These are phyloP conservation scores for Penicillium oxalicum DNA, from an alignment of 2,329 filamentous ascomycete species.

Conservation along the genomic window DNA sequence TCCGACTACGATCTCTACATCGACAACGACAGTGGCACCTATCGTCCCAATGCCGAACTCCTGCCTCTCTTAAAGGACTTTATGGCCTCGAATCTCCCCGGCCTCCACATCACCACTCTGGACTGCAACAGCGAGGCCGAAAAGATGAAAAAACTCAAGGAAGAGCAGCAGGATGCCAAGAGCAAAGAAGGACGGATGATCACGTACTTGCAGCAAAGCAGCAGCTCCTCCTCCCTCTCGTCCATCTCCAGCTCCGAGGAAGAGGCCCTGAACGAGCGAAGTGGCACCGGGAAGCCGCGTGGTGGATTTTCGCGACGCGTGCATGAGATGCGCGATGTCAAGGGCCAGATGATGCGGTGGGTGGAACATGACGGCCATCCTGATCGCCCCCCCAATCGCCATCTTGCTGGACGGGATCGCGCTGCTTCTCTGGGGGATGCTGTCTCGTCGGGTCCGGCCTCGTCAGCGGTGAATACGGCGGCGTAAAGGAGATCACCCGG, in stretches of 20 bases:
- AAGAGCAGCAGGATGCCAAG: slow-evolving; percentile 67
- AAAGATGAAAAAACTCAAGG: slow-evolving; percentile 67
- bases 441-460: background rate
- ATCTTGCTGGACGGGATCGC: slow-evolving; percentile 14
- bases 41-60: slow-evolving; percentile 73
- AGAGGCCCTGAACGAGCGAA: slow-evolving; percentile 49
- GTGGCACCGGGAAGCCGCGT: slow-evolving; percentile 21
- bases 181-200: slow-evolving; percentile 53
- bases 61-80: slow-evolving; percentile 67
- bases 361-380: slow-evolving; percentile 26
- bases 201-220: slow-evolving; percentile 50
- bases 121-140: slow-evolving; percentile 69
- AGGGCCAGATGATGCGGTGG: slow-evolving; percentile 33
- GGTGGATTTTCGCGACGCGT: slow-evolving; percentile 25
- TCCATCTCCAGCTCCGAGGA: slow-evolving; percentile 53
- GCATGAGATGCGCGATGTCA: slow-evolving; percentile 35
- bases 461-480: background rate
- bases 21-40: slow-evolving; percentile 93
- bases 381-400: slow-evolving; percentile 14
- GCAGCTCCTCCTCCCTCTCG: slow-evolving; percentile 22
- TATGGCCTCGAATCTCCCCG: slow-evolving; percentile 67
- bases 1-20: slow-evolving; percentile 76
- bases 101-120: slow-evolving; percentile 65
- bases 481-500: slow-evolving; percentile 1
- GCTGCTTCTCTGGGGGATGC: slow-evolving; percentile 12